Evolutionary conservation across 306 rosid species (phyloP).

Genomic region (Senna siamea): DNA sequence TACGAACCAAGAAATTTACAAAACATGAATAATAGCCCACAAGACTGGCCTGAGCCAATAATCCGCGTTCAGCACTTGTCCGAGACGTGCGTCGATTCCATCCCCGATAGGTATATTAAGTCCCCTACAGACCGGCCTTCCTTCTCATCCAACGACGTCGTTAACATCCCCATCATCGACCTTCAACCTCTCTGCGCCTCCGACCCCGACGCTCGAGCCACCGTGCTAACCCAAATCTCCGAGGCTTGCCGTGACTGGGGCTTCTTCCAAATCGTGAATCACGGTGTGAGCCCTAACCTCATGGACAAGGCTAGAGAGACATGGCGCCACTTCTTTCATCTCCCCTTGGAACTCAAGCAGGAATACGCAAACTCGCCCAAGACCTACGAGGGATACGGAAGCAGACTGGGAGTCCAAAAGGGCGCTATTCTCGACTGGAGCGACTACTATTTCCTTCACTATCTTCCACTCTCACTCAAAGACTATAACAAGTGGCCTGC

Average conservation of each 20-base stretch:
- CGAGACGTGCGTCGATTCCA: conserved; percentile 42
- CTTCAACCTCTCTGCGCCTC: conserved; percentile 38
- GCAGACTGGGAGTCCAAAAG: conserved; percentile 72
- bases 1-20: no score
- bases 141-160: neutral
- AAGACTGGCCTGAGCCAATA: conserved; percentile 90
- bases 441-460: conserved; percentile 83
- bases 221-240: conserved; percentile 43
- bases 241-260: conserved; percentile 82
- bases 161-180: conserved; percentile 76
- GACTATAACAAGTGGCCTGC: conserved; percentile 74
- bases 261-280: conserved; percentile 71
- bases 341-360: conserved; percentile 71
- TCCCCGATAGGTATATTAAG: conserved; percentile 77
- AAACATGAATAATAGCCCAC: conserved; percentile 26
- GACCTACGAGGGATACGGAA: conserved; percentile 91
- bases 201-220: neutral
- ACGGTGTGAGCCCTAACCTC: conserved; percentile 60
- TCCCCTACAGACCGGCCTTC: conserved; percentile 54
- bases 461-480: conserved; percentile 62
- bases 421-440: conserved; percentile 96
- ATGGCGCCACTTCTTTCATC: conserved; percentile 71
- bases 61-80: conserved; percentile 84
- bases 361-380: conserved; percentile 68
- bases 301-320: conserved; percentile 54